Percentiles rank a stretch among this genome's conserved stretches.
These are phyloP conservation scores for Penicillium sp. DNA, from an alignment of 2,329 filamentous ascomycete species.

Conservation along the genomic window DNA sequence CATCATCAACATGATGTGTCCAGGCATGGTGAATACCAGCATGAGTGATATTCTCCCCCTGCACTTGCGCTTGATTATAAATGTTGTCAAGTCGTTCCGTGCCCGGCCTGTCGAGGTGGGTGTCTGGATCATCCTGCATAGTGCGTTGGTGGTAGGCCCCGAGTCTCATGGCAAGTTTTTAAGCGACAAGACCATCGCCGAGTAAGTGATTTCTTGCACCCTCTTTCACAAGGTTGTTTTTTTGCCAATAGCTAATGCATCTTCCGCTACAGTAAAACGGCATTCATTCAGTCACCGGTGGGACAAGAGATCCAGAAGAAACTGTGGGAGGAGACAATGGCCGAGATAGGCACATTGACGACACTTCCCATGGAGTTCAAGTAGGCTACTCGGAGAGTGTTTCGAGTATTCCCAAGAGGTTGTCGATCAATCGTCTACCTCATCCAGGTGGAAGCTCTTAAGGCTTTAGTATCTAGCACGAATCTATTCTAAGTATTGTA, in stretches of 20 bases:
- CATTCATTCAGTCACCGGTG: background rate
- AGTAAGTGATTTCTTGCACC: background rate
- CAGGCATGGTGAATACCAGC: constrained; percentile 25
- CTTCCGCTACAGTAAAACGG: background rate
- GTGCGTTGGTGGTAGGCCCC: background rate
- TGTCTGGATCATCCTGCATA: background rate
- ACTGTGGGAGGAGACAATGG: background rate
- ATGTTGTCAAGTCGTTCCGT: background rate
- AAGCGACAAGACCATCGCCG: background rate
- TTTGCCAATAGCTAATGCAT: background rate
- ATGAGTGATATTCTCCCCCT: constrained; percentile 13
- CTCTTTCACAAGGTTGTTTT: no score
- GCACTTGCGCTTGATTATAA: background rate
- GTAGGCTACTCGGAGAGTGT: background rate
- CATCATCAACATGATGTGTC: constrained; percentile 31
- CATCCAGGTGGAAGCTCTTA: background rate
- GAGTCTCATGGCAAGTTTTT: constrained; percentile 1
- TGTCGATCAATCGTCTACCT: background rate
- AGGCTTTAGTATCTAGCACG: background rate
- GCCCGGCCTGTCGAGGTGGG: background rate
- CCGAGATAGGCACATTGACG: background rate
- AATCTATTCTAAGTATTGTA: background rate
- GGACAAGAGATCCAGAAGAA: background rate
- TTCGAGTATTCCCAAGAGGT: background rate
- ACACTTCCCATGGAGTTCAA: background rate